Percentiles rank a stretch among this genome's conserved stretches.
Evolutionary conservation across 495 filamentous ascomycete genomes (phyloP).

Genomic region (Tuber brumale): DNA sequence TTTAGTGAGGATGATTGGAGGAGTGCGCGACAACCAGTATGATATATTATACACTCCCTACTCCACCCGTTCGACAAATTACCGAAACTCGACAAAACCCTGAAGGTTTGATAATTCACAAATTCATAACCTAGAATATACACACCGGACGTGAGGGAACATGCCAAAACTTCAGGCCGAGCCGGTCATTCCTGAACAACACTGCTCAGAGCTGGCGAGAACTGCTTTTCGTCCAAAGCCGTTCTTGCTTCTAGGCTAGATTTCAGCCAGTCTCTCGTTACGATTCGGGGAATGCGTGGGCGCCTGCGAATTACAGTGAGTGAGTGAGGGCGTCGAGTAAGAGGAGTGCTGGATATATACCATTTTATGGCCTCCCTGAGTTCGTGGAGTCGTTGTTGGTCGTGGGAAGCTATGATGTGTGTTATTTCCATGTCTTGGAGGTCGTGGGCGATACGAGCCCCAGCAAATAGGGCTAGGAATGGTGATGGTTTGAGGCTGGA

Average conservation of each 20-base stretch:
- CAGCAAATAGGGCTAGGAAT: slow-evolving; percentile 59
- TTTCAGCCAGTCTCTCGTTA: slow-evolving; percentile 65
- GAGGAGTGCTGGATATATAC: slow-evolving; percentile 3
- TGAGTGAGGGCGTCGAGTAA: not conserved
- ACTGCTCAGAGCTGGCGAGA: slow-evolving; percentile 24
- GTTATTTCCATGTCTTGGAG: slow-evolving; percentile 52
- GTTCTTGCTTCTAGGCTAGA: slow-evolving; percentile 75
- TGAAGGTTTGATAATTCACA: not conserved
- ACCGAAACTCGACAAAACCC: not conserved
- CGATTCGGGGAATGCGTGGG: slow-evolving; percentile 60
- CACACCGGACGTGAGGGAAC: not conserved
- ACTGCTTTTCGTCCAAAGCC: slow-evolving; percentile 71
- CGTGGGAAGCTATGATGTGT: slow-evolving; percentile 54
- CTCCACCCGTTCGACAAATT: not conserved
- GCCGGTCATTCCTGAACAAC: not conserved
- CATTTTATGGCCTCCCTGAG: slow-evolving; percentile 23
- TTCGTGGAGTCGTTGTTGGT: slow-evolving; percentile 15
- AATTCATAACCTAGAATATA: not conserved
- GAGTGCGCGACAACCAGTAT: too few species aligned
- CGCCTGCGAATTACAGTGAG: slow-evolving; percentile 29
- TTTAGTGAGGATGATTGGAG: too few species aligned
- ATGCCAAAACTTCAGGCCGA: not conserved
- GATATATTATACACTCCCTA: too few species aligned
- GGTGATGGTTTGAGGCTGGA: slow-evolving; percentile 25
- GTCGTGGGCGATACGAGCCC: slow-evolving; percentile 50